Evolutionary conservation across 495 filamentous ascomycete species (phyloP), one percentile per base, ranked within the genome.

Genomic region (Podospora appendiculata): DNA sequence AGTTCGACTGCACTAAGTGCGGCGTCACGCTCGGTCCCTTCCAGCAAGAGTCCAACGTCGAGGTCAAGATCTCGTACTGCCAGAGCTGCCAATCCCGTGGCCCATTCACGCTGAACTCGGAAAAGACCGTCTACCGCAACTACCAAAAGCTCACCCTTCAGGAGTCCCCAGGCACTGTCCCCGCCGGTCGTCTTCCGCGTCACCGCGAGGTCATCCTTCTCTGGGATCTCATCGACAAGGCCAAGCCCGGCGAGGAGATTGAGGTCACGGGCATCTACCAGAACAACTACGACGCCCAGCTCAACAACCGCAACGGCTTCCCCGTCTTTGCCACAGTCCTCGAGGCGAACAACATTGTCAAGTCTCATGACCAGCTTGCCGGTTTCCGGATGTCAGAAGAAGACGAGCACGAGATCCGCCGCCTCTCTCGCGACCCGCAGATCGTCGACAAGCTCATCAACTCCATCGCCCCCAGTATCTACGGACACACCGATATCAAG

Each of bases 261-360:
- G 94, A 97, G 62, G 83, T 99, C 16, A 97, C 90, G 16, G 94
- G 94, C 57, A 86, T 96, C 60, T 99, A 99, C 70, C 88, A 90
- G 57, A 99, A 99, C 75, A 96, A 90, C 76, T 99, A 96, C 63
- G 90, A 96, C 65, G 93, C 92, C 1, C 89, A 94, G 61, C 79
- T 99, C 32, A 99, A 99, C 73, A 96, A 95, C 72, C 93, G 91
- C 69, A 99, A 97, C 66, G 94, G 94, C 18, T 99, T 99, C 74
- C 94, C 94, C 4, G 94, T 99, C 52, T 99, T 99, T 61, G 90
- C 94, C 19, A 99, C 94, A 0, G 90, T 97, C 47, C 79, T 99
- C 14, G 94, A 99, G 70, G 94, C 94, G 41, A 99, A 97, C 70
- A 88, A 99, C 59, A 82, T 96, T 34, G 82, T 96, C 69, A 97